These are phyloP conservation scores for Geotrichum reessii DNA, from an alignment of 1,139 yeast genomes.

Conservation along the genomic window DNA sequence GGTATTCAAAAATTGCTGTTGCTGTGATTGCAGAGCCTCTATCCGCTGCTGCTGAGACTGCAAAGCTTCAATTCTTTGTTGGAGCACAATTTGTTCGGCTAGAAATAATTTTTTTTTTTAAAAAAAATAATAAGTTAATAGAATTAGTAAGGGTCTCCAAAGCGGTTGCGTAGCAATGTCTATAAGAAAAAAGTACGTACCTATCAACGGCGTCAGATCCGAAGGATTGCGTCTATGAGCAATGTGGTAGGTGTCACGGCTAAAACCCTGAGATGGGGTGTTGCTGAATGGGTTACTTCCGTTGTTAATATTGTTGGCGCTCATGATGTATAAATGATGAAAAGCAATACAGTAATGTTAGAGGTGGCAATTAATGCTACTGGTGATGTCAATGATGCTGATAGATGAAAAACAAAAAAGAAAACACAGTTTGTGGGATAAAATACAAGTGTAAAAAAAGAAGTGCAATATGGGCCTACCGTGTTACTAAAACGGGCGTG, in stretches of 20 bases:
- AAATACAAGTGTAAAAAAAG: neutral
- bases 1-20: conserved; percentile 68
- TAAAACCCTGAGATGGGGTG: neutral
- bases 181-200: conserved; percentile 38
- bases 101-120: too few relatives aligned
- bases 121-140: neutral
- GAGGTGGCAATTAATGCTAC: neutral
- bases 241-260: conserved; percentile 51
- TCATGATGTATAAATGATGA: neutral
- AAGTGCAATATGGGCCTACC: neutral
- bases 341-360: neutral
- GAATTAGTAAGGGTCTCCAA: neutral
- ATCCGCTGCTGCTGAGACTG: neutral
- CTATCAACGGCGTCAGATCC: conserved; percentile 85
- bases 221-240: conserved; percentile 93
- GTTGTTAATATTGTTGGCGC: conserved; percentile 8
- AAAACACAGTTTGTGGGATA: neutral
- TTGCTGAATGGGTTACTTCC: conserved; percentile 17
- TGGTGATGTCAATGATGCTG: neutral
- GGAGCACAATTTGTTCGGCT: conserved; percentile 83
- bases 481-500: neutral
- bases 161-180: neutral
- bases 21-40: conserved; percentile 62
- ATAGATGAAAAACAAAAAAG: neutral
- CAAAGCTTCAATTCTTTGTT: conserved; percentile 82